Evolutionary conservation across 352 stramenopile genomes (phyloP), one percentile per base, ranked within the genome.

Genomic region (Phytophthora cryptogea): DNA sequence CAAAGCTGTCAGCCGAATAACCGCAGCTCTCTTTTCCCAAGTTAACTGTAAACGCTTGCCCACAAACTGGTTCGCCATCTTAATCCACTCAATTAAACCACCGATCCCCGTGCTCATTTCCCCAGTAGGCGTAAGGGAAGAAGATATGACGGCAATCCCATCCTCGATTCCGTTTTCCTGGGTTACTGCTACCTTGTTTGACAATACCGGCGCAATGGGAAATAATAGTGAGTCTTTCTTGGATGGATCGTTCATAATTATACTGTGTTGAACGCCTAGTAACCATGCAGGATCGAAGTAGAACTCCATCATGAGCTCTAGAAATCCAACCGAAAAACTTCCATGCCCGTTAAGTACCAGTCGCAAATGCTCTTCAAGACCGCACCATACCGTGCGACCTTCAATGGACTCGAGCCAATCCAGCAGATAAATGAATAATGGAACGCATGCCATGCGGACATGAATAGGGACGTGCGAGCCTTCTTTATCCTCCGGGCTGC

Each of bases 271-370:
- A 37, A 88, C 75, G 11, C 86, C 83, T 5, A 88, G 57, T 0
- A 80, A 54, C 37, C 68, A 86, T 3, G 53, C 58, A 16, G 81
- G 82, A 46, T 94, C 80, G 37, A 90, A 90, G 59, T 90, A 90
- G 50, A 91, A 89, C 54, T 93, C 83, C 72, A 92, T 89, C 83
- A 92, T 92, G 20, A 93, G 75, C 56, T 93, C 82, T 13, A 90
- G 47, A 39, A 93, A 91, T 0, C 81, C 81, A 17, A 74, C 59
- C 2, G 80, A 89, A 32, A 89, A 89, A 43, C 59, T 89, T 23
- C 80, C 70, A 48, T 92, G 76, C n/a, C 80, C 80, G 20, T 88
- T 89, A n/a, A 90, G 28, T 16, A 90, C 77, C 45, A 81, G 61
- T 14, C 81, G 78, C 20, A 94, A 54, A 48, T 92, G 74, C 27